These are phyloP conservation scores for Myriosclerotinia scirpicola DNA, from an alignment of 2,329 filamentous ascomycete genomes.

Conservation along the genomic window DNA sequence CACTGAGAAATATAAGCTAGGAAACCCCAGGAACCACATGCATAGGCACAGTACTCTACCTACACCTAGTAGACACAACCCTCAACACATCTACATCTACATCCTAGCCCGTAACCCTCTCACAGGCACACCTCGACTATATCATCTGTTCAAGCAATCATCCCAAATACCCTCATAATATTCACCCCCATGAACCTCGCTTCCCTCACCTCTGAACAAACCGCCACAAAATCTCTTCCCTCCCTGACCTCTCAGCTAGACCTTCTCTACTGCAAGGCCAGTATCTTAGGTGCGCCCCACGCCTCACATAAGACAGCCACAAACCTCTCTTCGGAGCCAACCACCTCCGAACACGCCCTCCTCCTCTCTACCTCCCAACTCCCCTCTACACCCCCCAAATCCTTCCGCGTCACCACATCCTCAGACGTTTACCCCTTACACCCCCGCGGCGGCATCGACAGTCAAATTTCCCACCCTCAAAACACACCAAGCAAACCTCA, in stretches of 20 bases:
- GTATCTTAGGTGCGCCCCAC: constrained; percentile 45
- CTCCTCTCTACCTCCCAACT: constrained; percentile 43
- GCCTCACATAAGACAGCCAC: constrained; percentile 47
- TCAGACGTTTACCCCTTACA: no score
- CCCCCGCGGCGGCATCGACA: no score
- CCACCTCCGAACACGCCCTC: constrained; percentile 49
- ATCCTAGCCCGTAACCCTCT: constrained; percentile 42
- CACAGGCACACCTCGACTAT: constrained; percentile 43
- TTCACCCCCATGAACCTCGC: constrained; percentile 48
- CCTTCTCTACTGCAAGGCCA: constrained; percentile 49
- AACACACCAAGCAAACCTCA: no score
- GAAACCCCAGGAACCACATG: not conserved
- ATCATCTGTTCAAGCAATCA: constrained; percentile 40
- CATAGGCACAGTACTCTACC: not conserved
- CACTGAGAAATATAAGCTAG: no score
- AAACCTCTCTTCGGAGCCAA: constrained; percentile 52
- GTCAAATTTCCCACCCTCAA: no score
- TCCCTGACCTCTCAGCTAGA: constrained; percentile 43
- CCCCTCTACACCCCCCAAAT: no score
- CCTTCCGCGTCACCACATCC: no score
- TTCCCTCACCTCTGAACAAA: constrained; percentile 45
- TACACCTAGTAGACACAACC: constrained; percentile 37
- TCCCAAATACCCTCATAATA: constrained; percentile 33
- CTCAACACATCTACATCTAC: constrained; percentile 42
- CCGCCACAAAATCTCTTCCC: constrained; percentile 43